phyloP scores from a whole-genome alignment of 352 stramenopile genomes.

The Phytophthora ramorum region DNA sequence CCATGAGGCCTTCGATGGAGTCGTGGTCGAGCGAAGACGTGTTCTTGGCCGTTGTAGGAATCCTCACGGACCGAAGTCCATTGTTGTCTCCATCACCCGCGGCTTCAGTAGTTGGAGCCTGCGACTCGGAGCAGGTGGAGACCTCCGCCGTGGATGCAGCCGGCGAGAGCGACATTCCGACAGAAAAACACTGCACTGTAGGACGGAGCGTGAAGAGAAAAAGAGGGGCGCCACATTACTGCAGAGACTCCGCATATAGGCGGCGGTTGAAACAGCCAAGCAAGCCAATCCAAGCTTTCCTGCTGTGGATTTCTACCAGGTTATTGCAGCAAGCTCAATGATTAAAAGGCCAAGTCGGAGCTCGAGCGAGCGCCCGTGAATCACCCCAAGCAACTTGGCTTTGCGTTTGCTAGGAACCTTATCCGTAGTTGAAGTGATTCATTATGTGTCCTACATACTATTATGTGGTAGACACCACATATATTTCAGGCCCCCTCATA shows the following conservation, averaged over 20 bases:
- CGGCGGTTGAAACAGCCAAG: constrained; percentile 6
- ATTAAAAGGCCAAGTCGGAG: too few relatives aligned
- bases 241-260: constrained; percentile 12
- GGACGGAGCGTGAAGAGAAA: neutral
- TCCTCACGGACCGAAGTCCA: constrained; percentile 1
- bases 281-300: neutral
- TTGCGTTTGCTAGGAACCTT: too few relatives aligned
- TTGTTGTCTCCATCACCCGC: neutral
- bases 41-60: constrained; percentile 20
- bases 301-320: too few relatives aligned
- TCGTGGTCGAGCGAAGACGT: constrained; percentile 51
- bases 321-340: neutral
- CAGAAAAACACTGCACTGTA: neutral
- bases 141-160: constrained; percentile 9
- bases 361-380: too few relatives aligned
- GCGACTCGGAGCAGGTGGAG: constrained; percentile 17
- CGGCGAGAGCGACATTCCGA: constrained; percentile 13
- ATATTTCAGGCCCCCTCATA: constrained; percentile 11
- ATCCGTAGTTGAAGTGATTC: too few relatives aligned
- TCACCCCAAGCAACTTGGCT: too few relatives aligned
- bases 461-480: neutral
- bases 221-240: neutral
- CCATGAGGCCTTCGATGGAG: constrained; percentile 60
- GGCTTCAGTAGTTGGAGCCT: neutral
- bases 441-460: neutral